These are phyloP conservation scores for Diaporthe sp. DNA, from an alignment of 2,329 filamentous ascomycete species.

Conservation along the genomic window DNA sequence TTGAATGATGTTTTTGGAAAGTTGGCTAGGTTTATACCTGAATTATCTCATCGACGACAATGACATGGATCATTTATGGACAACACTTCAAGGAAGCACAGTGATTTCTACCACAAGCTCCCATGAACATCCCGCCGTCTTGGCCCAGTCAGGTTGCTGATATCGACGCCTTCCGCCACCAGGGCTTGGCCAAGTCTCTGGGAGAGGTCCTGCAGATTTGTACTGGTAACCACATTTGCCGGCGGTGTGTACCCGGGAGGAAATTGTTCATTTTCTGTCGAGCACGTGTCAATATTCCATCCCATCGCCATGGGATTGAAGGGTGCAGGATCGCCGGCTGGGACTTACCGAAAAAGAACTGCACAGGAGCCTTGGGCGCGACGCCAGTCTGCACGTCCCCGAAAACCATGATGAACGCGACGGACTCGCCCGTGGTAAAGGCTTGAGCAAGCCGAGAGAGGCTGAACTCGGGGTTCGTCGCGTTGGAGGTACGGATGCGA, in stretches of 20 bases:
- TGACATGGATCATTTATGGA: neutral
- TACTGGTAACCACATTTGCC: constrained; percentile 14
- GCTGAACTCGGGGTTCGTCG: constrained; percentile 45
- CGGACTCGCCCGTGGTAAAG: constrained; percentile 64
- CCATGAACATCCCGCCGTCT: constrained; percentile 16
- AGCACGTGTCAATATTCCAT: neutral
- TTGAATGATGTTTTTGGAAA: too few species aligned
- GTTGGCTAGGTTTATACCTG: too few species aligned
- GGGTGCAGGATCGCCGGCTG: neutral
- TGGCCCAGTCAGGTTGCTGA: constrained; percentile 11
- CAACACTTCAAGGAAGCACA: too few species aligned
- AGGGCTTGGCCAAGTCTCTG: constrained; percentile 28
- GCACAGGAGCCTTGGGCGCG: constrained; percentile 55
- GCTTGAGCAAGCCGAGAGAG: constrained; percentile 58
- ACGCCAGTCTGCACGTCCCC: constrained; percentile 57
- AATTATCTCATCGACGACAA: too few species aligned
- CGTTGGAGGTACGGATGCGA: constrained; percentile 34
- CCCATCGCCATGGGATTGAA: too few species aligned
- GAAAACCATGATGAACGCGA: constrained; percentile 63
- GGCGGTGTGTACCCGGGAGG: constrained; percentile 30
- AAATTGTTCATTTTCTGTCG: constrained; percentile 38
- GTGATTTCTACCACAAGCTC: neutral
- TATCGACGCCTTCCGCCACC: constrained; percentile 27
- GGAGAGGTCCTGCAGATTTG: constrained; percentile 26
- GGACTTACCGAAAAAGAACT: constrained; percentile 60